These are phyloP conservation scores for Backusella australiensis DNA, from an alignment of 192 early-diverging fungal species.

Conservation along the genomic window DNA sequence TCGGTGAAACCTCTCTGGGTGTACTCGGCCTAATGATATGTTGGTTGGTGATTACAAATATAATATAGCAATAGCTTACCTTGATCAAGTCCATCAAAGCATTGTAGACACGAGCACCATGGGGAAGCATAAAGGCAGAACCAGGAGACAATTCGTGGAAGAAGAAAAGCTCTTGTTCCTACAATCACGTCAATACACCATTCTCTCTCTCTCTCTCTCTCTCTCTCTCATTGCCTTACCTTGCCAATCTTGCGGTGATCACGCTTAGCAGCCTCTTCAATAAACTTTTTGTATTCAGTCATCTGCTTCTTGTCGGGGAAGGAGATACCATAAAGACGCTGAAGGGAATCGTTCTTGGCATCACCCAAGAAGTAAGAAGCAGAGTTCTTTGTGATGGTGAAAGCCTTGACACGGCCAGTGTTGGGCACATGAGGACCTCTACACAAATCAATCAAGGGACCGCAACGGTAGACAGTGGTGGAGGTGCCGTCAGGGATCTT, in stretches of 20 bases:
- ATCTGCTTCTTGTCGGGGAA: constrained; percentile 99
- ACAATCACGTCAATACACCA: not conserved
- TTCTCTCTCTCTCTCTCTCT: not conserved
- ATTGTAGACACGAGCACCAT: constrained; percentile 96
- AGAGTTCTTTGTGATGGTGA: constrained; percentile 95
- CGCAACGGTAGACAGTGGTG: constrained; percentile 98
- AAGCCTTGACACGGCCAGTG: constrained; percentile 92
- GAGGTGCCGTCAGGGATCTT: constrained; percentile 91
- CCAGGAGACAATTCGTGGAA: constrained; percentile 95
- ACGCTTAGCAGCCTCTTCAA: constrained; percentile 95
- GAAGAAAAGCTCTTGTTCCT: constrained; percentile 99
- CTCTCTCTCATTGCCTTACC: constrained; percentile 17
- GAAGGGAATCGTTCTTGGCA: constrained; percentile 95
- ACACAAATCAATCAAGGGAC: constrained; percentile 97
- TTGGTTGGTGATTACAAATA: not conserved
- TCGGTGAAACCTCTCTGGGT: constrained; percentile 92
- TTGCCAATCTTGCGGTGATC: constrained; percentile 96
- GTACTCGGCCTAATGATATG: constrained; percentile 61
- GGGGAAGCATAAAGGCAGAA: constrained; percentile 92
- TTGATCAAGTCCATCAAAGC: constrained; percentile 89
- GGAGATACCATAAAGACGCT: constrained; percentile 98
- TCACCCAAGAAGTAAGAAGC: constrained; percentile 98
- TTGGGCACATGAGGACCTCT: constrained; percentile 93
- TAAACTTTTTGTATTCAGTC: constrained; percentile 92
- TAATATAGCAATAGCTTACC: constrained; percentile 8